Evolutionary conservation across 2,329 filamentous ascomycete species (phyloP), one percentile per base, ranked within the genome.

Genomic region (Eutypella sp.): DNA sequence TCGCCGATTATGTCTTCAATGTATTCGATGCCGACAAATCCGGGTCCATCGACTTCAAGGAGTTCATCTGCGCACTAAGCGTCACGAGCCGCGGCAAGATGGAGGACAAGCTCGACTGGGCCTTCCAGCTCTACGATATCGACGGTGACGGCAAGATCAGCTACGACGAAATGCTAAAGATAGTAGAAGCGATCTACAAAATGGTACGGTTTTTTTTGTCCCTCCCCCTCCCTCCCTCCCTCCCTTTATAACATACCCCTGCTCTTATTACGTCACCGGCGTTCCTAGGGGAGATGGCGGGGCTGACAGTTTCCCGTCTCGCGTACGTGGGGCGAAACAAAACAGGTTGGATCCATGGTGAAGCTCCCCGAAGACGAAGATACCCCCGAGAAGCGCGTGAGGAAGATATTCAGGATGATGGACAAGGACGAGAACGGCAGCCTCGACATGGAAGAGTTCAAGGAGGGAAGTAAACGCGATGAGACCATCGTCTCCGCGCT

Each of bases 401-500:
- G 79, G 70, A 99, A 99, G 78, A 97, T 99, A 68, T 99, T 99
- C 78, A 80, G 86, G 62, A 97, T 97, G 93, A 99, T 99, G 93
- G 93, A 99, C 76, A 99, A 99, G 79, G 93, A 99, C 67, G 92
- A 97, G 74, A 97, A 97, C 65, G 93, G 92, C 58, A 95, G 88
- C 63, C 73, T 99, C 59, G 92, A 97, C 67, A 92, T 96, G 79
- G 86, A 91, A 50, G 93, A 99, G 68, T 99, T 99, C 78, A 97
- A 97, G 73, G 93, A 99, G 72, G 93, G 93, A 57, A 96, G 90
- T 74, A 96, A 97, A 76, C 87, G 91, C 49, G 93, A 99, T 70
- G 92, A 97, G 74, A 99, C 93, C 9, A 99, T 99, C 64, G 93
- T 99, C 48, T 97, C 92, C 45, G 93, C 93, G 27, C 75, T 99